Conservation (phyloP, 208 protist genomes). For the Trypanosoma avium region DNA sequence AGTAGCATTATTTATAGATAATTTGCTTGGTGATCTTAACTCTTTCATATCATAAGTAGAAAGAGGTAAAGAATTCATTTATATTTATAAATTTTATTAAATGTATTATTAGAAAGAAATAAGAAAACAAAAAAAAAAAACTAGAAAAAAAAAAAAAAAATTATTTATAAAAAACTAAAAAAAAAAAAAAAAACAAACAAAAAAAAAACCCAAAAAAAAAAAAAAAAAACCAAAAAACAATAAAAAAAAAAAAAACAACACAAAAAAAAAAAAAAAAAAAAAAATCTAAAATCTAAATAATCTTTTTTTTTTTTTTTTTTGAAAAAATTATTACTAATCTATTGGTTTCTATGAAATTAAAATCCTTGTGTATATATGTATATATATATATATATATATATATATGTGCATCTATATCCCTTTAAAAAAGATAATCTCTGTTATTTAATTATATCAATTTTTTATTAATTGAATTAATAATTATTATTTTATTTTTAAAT, state of each 20-base stretch:
- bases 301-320: too few species aligned
- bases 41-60: too few species aligned
- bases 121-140: constrained; percentile 5
- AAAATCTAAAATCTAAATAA: too few species aligned
- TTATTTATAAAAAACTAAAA: background rate
- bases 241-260: background rate
- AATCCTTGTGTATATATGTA: background rate
- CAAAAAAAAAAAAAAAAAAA: background rate
- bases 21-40: too few species aligned
- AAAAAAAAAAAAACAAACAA: background rate
- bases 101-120: too few species aligned
- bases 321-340: background rate
- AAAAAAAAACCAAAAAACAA: background rate
- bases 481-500: too few species aligned
- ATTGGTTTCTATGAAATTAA: background rate
- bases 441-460: background rate
- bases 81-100: background rate
- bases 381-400: constrained; percentile 8
- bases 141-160: background rate
- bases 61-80: background rate
- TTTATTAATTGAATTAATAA: too few species aligned
- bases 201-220: background rate
- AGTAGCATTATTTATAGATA: too few species aligned
- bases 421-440: too few species aligned
- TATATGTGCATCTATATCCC: constrained; percentile 4